These are phyloP conservation scores for Bipolaris bicolor DNA, from an alignment of 2,329 filamentous ascomycete species.

Conservation along the genomic window DNA sequence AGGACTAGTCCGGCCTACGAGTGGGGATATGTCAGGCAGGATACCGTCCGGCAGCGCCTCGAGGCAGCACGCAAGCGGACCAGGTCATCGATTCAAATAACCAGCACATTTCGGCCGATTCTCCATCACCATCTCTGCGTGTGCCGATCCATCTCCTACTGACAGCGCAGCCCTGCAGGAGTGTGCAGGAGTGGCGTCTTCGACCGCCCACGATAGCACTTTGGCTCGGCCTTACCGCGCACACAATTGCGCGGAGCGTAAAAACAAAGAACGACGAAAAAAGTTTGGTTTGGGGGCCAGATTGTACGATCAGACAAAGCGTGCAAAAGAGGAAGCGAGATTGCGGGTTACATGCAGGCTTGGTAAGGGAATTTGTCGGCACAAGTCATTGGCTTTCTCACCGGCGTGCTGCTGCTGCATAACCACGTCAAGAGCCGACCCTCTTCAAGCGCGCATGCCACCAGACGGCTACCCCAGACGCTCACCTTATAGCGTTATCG, in stretches of 20 bases:
- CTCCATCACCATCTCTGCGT: background rate
- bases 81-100: slow-evolving; percentile 22
- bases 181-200: slow-evolving; percentile 20
- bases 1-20: slow-evolving; percentile 23
- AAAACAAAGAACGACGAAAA: slow-evolving; percentile 20
- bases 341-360: slow-evolving; percentile 42
- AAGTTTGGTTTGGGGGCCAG: slow-evolving; percentile 39
- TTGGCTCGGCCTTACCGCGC: slow-evolving; percentile 17
- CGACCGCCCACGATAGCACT: slow-evolving; percentile 16
- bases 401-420: slow-evolving; percentile 39
- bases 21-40: slow-evolving; percentile 31
- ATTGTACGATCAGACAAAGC: slow-evolving; percentile 25
- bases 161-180: slow-evolving; percentile 13
- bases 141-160: slow-evolving; percentile 2
- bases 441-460: slow-evolving; percentile 33
- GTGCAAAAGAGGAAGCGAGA: slow-evolving; percentile 34
- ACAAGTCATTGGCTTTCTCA: slow-evolving; percentile 43
- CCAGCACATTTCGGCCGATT: slow-evolving; percentile 7
- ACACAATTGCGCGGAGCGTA: slow-evolving; percentile 15
- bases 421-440: slow-evolving; percentile 46
- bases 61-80: slow-evolving; percentile 21
- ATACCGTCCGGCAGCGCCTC: slow-evolving; percentile 22
- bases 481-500: slow-evolving; percentile 38
- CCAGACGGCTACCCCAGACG: slow-evolving; percentile 33
- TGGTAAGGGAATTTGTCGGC: slow-evolving; percentile 41